Evolutionary conservation across 441 rosid genomes (phyloP).

Genomic region (Mallotus japonicus): DNA sequence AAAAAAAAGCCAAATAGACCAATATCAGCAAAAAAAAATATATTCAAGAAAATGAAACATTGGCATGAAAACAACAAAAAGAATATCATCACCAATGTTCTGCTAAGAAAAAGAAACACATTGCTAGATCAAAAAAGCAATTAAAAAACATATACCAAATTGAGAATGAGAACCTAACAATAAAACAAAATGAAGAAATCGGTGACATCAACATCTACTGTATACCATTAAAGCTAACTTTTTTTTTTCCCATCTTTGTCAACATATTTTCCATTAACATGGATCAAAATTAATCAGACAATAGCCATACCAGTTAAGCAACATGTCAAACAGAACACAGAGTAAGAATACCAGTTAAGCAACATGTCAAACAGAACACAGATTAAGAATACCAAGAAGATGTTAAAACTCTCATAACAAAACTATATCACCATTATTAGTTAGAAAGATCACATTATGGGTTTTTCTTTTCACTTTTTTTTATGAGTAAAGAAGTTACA

Average conservation of each 20-base stretch:
- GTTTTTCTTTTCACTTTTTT: constrained; percentile 10
- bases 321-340: neutral
- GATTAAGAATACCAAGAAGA: neutral
- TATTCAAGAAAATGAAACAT: neutral
- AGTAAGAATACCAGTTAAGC: neutral
- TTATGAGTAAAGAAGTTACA: constrained; percentile 1
- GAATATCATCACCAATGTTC: too few relatives aligned
- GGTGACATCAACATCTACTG: constrained; percentile 4
- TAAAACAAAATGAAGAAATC: neutral
- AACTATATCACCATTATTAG: constrained; percentile 23
- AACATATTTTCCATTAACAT: neutral
- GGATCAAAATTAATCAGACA: neutral
- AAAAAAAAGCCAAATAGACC: too few relatives aligned
- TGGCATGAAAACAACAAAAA: too few relatives aligned
- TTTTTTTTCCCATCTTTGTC: constrained; percentile 4
- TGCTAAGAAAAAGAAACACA: neutral
- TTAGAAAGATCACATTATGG: constrained; percentile 21
- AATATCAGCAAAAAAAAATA: too few relatives aligned
- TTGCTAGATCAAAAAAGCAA: neutral
- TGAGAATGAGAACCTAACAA: neutral
- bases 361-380: neutral
- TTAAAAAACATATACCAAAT: neutral
- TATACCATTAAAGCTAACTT: neutral
- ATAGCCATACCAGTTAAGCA: neutral
- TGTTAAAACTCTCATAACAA: constrained; percentile 9